Evolutionary conservation across 169 alveolate genomes (phyloP).

Genomic region (Plasmodium sp.): DNA sequence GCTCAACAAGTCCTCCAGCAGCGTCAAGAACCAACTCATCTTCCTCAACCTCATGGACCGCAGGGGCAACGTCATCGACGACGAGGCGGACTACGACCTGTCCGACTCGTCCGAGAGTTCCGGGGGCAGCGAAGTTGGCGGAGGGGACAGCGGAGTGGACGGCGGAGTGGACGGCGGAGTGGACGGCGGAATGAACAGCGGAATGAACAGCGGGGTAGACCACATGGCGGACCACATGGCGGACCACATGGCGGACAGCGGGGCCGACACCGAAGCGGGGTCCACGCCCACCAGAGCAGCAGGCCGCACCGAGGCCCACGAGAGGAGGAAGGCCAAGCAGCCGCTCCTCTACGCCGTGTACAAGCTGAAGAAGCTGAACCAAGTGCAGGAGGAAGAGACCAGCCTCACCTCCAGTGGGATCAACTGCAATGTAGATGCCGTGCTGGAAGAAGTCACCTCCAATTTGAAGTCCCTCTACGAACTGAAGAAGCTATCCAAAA

Average conservation of each 20-base stretch:
- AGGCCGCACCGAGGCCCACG: not conserved
- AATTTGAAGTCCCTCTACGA: constrained; percentile 44
- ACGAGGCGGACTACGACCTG: not conserved
- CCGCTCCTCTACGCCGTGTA: constrained; percentile 42
- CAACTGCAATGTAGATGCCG: constrained; percentile 37
- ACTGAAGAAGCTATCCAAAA: constrained; percentile 27
- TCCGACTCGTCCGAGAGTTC: not conserved
- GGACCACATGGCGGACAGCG: not conserved
- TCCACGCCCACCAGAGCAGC: not conserved
- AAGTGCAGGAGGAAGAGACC: not conserved
- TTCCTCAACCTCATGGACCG: constrained; percentile 47
- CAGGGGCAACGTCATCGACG: constrained; percentile 23
- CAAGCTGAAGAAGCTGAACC: constrained; percentile 45
- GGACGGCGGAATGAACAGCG: not conserved
- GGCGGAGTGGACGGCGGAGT: not conserved
- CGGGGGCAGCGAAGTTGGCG: not conserved
- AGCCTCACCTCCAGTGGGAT: constrained; percentile 14
- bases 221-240: not conserved
- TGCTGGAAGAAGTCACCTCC: constrained; percentile 13
- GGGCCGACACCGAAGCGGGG: not conserved
- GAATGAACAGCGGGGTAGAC: not conserved
- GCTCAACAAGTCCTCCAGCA: constrained; percentile 35
- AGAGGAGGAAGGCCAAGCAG: constrained; percentile 19
- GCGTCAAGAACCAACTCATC: constrained; percentile 44
- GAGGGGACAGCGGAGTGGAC: not conserved